A percentile compares a stretch with the other conserved stretches of the same genome.
phyloP scores from a whole-genome alignment of 805 yeast species.

The Metschnikowia proteae region DNA sequence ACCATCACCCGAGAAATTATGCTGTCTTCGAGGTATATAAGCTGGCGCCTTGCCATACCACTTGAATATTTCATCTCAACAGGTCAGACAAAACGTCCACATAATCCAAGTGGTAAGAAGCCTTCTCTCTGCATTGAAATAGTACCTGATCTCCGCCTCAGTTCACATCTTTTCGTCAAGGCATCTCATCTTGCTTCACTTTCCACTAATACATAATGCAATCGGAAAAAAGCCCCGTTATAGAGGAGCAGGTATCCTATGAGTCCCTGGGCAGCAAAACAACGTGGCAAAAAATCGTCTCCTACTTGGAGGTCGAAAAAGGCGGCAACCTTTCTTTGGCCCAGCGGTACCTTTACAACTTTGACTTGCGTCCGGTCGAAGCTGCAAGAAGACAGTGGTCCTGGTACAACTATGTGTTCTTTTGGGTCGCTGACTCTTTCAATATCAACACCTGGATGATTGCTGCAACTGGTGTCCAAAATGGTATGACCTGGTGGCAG shows the following conservation, averaged over 20 bases:
- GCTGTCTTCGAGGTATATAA: background rate
- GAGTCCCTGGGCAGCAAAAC: conserved; percentile 65
- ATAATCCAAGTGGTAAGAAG: background rate
- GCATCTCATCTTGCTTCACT: no score
- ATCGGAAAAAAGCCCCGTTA: conserved; percentile 1
- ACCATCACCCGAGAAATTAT: background rate
- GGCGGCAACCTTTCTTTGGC: conserved; percentile 45
- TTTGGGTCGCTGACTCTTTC: conserved; percentile 89
- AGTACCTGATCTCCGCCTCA: no score
- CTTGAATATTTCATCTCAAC: no score
- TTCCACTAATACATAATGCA: background rate
- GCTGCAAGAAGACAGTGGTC: conserved; percentile 73
- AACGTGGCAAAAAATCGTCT: conserved; percentile 11
- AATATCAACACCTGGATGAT: conserved; percentile 90
- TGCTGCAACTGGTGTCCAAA: conserved; percentile 75
- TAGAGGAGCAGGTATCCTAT: conserved; percentile 8
- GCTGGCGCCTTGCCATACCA: background rate
- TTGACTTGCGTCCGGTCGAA: conserved; percentile 79
- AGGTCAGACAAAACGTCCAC: no score
- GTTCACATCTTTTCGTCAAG: no score
- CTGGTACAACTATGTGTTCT: conserved; percentile 74
- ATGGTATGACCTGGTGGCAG: conserved; percentile 82
- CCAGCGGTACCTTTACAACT: conserved; percentile 67
- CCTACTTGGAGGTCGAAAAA: conserved; percentile 29
- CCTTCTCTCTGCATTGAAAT: background rate